Percentiles rank a stretch among this genome's conserved stretches.
Conservation (phyloP, 2,329 filamentous ascomycete species). For the Tolypocladium tropicale region DNA sequence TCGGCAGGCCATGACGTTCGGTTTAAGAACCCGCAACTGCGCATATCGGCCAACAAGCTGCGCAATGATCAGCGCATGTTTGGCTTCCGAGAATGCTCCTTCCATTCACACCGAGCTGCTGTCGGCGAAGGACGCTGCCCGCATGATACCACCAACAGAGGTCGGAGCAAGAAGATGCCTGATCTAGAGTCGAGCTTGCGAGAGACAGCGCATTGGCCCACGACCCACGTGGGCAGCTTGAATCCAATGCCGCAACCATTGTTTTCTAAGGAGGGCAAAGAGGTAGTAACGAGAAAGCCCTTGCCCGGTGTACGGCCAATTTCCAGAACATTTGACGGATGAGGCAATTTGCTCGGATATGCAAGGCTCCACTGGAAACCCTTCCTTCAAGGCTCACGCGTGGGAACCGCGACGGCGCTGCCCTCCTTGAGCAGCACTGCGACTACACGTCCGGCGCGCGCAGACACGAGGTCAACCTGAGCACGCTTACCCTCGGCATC, state of each 20-base stretch:
- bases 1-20: constrained; percentile 38
- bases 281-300: too few species aligned
- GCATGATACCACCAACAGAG: constrained; percentile 18
- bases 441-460: not conserved
- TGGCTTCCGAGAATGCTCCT: constrained; percentile 51
- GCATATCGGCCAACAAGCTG: constrained; percentile 44
- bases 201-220: too few species aligned
- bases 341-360: not conserved
- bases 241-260: constrained; percentile 15
- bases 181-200: not conserved
- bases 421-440: not conserved
- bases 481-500: not conserved
- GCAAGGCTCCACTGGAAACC: not conserved
- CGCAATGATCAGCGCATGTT: constrained; percentile 47
- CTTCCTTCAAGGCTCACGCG: not conserved
- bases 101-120: constrained; percentile 45
- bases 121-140: constrained; percentile 46
- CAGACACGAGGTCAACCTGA: not conserved
- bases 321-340: not conserved
- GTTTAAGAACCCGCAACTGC: constrained; percentile 51
- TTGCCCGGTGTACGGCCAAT: not conserved
- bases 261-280: constrained; percentile 12
- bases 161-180: constrained; percentile 4
- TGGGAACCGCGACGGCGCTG: not conserved
- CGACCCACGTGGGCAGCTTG: not conserved